Percentiles rank a stretch among this genome's conserved stretches.
phyloP scores from a whole-genome alignment of 805 yeast species.

The Lipomyces sp. region DNA sequence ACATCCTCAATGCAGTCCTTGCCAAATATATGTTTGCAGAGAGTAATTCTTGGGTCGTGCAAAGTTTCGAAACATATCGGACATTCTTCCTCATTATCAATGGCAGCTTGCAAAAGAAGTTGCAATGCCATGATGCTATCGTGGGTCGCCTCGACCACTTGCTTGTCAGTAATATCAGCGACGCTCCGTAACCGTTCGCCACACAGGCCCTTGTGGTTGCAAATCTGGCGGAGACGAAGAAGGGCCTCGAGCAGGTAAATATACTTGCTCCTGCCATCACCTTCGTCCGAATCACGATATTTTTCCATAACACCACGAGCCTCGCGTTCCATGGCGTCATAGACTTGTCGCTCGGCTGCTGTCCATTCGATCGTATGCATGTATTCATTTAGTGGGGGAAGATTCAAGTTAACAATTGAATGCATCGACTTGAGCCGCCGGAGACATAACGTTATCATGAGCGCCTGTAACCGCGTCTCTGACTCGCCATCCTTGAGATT shows the following conservation, averaged over 20 bases:
- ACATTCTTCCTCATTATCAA: conserved; percentile 32
- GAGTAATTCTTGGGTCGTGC: conserved; percentile 30
- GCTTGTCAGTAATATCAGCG: conserved; percentile 15
- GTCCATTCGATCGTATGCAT: conserved; percentile 31
- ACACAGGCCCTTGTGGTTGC: conserved; percentile 58
- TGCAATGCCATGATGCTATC: conserved; percentile 29
- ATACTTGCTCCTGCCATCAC: conserved; percentile 42
- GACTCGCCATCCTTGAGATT: conserved; percentile 16
- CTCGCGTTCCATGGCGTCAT: conserved; percentile 30
- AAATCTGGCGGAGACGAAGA: conserved; percentile 82
- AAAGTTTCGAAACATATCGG: conserved; percentile 29
- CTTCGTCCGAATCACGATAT: neutral
- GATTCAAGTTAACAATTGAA: conserved; percentile 21
- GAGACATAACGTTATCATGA: conserved; percentile 24
- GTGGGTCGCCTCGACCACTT: conserved; percentile 17
- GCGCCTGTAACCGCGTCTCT: conserved; percentile 33
- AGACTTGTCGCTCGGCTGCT: conserved; percentile 22
- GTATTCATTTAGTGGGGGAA: conserved; percentile 29
- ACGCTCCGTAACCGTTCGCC: conserved; percentile 15
- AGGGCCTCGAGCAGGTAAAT: conserved; percentile 71
- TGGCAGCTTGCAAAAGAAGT: conserved; percentile 21
- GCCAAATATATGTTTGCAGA: conserved; percentile 32
- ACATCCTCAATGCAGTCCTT: conserved; percentile 29
- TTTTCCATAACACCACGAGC: conserved; percentile 18
- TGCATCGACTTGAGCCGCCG: conserved; percentile 31